These are phyloP conservation scores for Chenopodium suecicum DNA, from an alignment of 148 eudicot species.

Conservation along the genomic window DNA sequence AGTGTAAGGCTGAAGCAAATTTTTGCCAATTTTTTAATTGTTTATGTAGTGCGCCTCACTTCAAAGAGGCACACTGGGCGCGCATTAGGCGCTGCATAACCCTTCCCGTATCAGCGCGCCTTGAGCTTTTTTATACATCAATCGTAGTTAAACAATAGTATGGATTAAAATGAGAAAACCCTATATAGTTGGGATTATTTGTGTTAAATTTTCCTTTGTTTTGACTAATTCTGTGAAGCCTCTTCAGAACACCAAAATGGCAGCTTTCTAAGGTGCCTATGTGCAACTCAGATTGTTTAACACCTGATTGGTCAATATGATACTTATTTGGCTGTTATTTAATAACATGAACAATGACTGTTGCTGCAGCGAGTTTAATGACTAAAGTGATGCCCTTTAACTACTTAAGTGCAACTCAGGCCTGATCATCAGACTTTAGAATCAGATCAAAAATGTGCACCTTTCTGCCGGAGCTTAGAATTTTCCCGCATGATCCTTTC, in stretches of 20 bases:
- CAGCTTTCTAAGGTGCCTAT: not conserved
- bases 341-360: not conserved
- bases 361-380: not conserved
- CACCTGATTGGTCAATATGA: not conserved
- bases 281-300: not conserved
- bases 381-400: not conserved
- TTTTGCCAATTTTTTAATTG: no score
- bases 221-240: not conserved
- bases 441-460: not conserved
- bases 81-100: no score
- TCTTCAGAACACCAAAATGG: not conserved
- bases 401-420: not conserved
- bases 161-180: no score
- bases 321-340: not conserved
- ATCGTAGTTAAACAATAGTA: no score
- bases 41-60: no score
- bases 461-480: not conserved
- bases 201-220: no score
- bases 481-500: not conserved
- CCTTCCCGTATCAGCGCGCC: no score
- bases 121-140: no score
- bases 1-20: no score
- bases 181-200: no score
- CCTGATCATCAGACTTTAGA: not conserved
- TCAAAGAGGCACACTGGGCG: no score